phyloP scores from a whole-genome alignment of 73 alveolate genomes.

The Stentor roeselii region DNA sequence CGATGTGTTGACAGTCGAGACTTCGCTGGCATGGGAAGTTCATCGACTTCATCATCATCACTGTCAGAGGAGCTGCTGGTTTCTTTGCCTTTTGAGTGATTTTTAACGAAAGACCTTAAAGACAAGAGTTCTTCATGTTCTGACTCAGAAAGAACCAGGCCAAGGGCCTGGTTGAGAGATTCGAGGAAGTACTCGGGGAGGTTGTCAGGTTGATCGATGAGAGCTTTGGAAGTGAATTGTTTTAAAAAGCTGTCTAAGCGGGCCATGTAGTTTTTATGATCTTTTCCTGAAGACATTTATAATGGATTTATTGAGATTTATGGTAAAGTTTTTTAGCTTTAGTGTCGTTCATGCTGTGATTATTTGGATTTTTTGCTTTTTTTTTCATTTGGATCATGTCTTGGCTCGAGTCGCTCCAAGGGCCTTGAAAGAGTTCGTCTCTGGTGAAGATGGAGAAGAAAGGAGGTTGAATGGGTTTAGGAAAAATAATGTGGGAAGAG shows the following conservation, averaged over 20 bases:
- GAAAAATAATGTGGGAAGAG: too few relatives aligned
- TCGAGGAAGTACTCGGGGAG: background rate
- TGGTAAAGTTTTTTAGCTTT: background rate
- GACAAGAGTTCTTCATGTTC: conserved; percentile 6
- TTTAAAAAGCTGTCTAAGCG: background rate
- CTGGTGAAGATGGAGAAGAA: too few relatives aligned
- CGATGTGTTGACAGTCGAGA: conserved; percentile 27
- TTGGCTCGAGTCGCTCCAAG: too few relatives aligned
- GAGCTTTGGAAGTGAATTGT: background rate
- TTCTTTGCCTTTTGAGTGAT: background rate
- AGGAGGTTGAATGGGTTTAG: too few relatives aligned
- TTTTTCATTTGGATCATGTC: too few relatives aligned
- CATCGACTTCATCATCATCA: conserved; percentile 47
- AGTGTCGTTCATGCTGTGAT: too few relatives aligned
- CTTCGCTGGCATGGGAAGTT: conserved; percentile 28
- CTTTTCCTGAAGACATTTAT: conserved; percentile 1
- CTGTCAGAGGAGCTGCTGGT: background rate
- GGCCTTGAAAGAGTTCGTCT: too few relatives aligned
- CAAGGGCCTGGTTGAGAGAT: background rate
- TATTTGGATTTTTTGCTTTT: too few relatives aligned
- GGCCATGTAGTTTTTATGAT: background rate
- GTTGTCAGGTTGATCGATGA: background rate
- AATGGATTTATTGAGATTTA: background rate
- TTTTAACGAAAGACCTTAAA: background rate
- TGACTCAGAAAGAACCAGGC: conserved; percentile 6